These are phyloP conservation scores for Epichloe glyceriae DNA, from an alignment of 2,329 filamentous ascomycete genomes.

Conservation along the genomic window DNA sequence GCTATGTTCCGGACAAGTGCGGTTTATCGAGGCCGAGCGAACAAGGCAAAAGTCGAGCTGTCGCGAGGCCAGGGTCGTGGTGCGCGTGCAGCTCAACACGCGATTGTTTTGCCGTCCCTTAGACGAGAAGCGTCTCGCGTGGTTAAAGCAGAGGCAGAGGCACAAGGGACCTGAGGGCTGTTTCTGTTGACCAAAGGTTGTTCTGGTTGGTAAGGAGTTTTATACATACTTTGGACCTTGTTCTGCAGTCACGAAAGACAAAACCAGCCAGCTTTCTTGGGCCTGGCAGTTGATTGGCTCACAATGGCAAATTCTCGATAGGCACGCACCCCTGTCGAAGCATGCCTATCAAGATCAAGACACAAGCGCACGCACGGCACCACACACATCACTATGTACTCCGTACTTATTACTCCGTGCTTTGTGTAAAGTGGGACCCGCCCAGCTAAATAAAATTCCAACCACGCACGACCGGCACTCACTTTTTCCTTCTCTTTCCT, in stretches of 20 bases:
- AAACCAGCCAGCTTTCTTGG: not conserved
- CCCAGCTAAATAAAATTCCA: constrained; percentile 15
- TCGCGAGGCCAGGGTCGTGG: not conserved
- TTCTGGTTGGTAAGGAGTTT: no score
- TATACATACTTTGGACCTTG: not conserved
- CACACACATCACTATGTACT: no score
- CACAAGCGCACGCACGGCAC: not conserved
- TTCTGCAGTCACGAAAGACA: not conserved
- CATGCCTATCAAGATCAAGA: constrained; percentile 1
- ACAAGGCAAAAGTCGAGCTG: not conserved
- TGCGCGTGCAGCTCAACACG: not conserved
- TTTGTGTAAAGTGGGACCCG: constrained; percentile 5
- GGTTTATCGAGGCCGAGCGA: not conserved
- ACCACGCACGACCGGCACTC: not conserved
- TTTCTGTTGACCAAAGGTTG: no score
- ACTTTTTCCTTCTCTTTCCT: constrained; percentile 14
- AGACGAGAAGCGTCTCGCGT: not conserved
- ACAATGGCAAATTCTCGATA: not conserved
- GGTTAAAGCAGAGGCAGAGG: not conserved
- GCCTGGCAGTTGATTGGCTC: constrained; percentile 1
- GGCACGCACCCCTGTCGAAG: constrained; percentile 7
- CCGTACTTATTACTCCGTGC: no score
- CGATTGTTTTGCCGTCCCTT: not conserved
- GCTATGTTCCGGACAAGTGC: constrained; percentile 3
- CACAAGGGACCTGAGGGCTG: no score